Base-by-base conservation (phyloP, 257 asterid genomes). In the Paraleonurus japonicus region DNA sequence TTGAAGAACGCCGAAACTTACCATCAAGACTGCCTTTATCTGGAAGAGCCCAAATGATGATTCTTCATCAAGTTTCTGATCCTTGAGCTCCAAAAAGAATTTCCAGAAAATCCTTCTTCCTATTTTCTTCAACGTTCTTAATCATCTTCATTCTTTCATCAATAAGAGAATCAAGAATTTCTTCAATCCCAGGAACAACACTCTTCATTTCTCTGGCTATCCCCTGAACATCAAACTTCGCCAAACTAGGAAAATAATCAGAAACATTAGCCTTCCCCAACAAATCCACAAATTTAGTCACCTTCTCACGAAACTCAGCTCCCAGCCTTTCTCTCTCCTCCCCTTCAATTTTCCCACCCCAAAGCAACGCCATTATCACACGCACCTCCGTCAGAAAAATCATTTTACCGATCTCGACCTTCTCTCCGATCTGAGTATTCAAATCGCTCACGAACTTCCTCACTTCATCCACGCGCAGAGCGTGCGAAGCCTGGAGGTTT, bases 1-100 rank as follows among this genome's bases (percentile, higher is more conserved):
- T 32, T 26, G 6, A 32, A 32, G 6, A 32, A 4, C 6, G 37
- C 37, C 8, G 1, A 7, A 0, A 62, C 17, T 37, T 20, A 64
- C 69, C 69, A 39, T 20, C 33, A 64, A 41, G 4, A 64, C 22
- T 0, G 69, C 69, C 55, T 39, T 64, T 0, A 64, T 64, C 35
- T 64, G 15, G 24, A 41, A 4, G 5, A 64, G 32, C 10, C 55
- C 69, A 17, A 64, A 64, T 2, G 69, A 37, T 0, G 69, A 64
- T 11, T 39, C 69, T 0, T 64, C 69, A 2, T 22, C 69, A 39
- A 64, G 35, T 22, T 63, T 63, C 12, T 37, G 33, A 24, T 11
- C 69, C 35, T 64, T 64, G 22, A 64, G 37, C 55, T 64, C 70
- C 24, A 65, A 24, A n/a, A 4, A 65, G 13, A 41, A 65, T 65